Percentiles rank a stretch among this genome's conserved stretches.
Evolutionary conservation across 108 stramenopile genomes (phyloP).

Genomic region (Tribonema minus): DNA sequence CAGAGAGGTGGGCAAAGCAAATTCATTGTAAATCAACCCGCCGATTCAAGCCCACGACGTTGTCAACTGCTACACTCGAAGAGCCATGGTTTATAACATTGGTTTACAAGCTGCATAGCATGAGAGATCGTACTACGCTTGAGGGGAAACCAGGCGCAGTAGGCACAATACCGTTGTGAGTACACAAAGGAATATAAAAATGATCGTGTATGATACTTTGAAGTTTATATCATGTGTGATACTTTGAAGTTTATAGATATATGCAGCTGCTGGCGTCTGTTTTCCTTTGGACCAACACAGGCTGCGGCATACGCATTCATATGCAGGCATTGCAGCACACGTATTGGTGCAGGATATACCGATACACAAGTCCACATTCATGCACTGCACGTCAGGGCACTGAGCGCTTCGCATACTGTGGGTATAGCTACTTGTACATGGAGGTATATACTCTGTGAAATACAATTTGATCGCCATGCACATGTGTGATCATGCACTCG

Average conservation of each 20-base stretch:
- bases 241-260: too few relatives aligned
- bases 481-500: conserved; percentile 52
- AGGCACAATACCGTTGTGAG: neutral
- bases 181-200: neutral
- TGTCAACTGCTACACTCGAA: too few relatives aligned
- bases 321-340: neutral
- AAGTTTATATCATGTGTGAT: too few relatives aligned
- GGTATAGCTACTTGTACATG: too few relatives aligned
- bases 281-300: neutral
- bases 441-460: too few relatives aligned
- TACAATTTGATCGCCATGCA: too few relatives aligned
- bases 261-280: too few relatives aligned
- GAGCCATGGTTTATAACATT: too few relatives aligned
- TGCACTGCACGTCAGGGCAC: neutral
- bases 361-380: neutral
- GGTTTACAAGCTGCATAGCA: too few relatives aligned
- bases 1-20: neutral
- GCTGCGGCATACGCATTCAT: neutral
- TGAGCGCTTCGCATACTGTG: too few relatives aligned
- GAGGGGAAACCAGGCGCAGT: too few relatives aligned
- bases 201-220: neutral
- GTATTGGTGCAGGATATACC: neutral
- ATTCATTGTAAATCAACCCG: neutral
- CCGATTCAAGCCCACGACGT: neutral
- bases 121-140: too few relatives aligned